phyloP scores from a whole-genome alignment of 352 stramenopile species.

The Globisporangium yorkense region DNA sequence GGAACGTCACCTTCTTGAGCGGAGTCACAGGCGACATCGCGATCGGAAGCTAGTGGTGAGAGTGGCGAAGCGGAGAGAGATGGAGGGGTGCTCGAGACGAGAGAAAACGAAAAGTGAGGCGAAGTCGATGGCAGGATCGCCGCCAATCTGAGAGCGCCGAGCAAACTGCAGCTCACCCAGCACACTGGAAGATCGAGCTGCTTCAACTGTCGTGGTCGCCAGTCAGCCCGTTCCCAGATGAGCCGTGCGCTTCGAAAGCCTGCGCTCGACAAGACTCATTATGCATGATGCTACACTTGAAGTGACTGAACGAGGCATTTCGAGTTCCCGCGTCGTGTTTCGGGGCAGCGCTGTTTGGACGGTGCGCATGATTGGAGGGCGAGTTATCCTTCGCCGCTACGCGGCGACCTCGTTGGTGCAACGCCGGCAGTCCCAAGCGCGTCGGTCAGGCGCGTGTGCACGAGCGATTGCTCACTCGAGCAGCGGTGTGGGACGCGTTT shows the following conservation, averaged over 20 bases:
- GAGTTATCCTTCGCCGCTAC: background rate
- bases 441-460: background rate
- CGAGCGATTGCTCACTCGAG: background rate
- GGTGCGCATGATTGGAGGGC: background rate
- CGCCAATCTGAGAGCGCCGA: too few relatives aligned
- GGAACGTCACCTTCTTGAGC: conserved; percentile 40
- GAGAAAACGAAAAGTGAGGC: conserved; percentile 9
- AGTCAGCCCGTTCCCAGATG: too few relatives aligned
- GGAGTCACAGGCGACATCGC: conserved; percentile 26
- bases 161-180: too few relatives aligned
- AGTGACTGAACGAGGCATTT: too few relatives aligned
- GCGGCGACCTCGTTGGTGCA: background rate
- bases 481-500: background rate
- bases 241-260: too few relatives aligned
- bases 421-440: background rate
- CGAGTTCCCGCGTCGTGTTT: too few relatives aligned
- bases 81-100: conserved; percentile 1
- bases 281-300: too few relatives aligned
- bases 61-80: background rate
- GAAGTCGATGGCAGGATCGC: too few relatives aligned
- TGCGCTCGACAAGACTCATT: too few relatives aligned
- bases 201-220: too few relatives aligned
- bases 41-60: background rate
- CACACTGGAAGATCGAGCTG: too few relatives aligned
- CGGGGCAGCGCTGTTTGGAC: background rate